Evolutionary conservation across 768 basidiomycete genomes (phyloP), one percentile per base, ranked within the genome.

Genomic region (Austroboletus festivus): DNA sequence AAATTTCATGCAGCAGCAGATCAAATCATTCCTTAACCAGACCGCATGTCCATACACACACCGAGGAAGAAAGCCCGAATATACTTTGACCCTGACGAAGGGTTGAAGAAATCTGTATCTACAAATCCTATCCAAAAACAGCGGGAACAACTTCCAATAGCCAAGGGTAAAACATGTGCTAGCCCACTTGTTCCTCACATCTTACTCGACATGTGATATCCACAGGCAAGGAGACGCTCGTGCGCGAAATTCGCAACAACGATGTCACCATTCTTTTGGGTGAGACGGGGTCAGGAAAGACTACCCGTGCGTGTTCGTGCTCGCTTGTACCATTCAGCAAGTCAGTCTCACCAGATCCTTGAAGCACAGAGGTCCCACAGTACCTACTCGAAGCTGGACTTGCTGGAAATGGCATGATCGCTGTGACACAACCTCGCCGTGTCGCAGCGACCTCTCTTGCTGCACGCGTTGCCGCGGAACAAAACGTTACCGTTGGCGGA

Each of bases 261-360:
- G 87, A 93, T 63, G 85, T 92, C 7, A 89, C 85, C 1, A 82
- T 98, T 38, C 79, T 99, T 9, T 78, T 99, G 2, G 96, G 94
- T 33, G 96, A 99, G 70, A 98, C 96, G 0, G 96, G 96, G 12
- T 96, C 93, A 18, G 96, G 96, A 53, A 99, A 99, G 73, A 95
- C 95, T 0, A 99, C 96, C 42, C 95, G 95, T 95, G 68, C 60
- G 92, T 83, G 43, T 39, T n/a, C 26, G 33, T 46, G 5, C 20
- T 44, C 33, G 13, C 15, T 11, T 4, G 2, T 42, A 21, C 28
- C 46, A 41, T 45, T 28, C 48, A 13, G 31, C 42, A 26, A 33
- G 43, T 28, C 41, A 43, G 44, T 54, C 58, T 67, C 51, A 64
- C 55, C 39, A 45, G 45, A 34, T 26, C 50, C 51, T 51, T 65